Percentiles rank a stretch among this genome's conserved stretches.
phyloP scores from a whole-genome alignment of 2,329 filamentous ascomycete species.

The Xylaria sp. region DNA sequence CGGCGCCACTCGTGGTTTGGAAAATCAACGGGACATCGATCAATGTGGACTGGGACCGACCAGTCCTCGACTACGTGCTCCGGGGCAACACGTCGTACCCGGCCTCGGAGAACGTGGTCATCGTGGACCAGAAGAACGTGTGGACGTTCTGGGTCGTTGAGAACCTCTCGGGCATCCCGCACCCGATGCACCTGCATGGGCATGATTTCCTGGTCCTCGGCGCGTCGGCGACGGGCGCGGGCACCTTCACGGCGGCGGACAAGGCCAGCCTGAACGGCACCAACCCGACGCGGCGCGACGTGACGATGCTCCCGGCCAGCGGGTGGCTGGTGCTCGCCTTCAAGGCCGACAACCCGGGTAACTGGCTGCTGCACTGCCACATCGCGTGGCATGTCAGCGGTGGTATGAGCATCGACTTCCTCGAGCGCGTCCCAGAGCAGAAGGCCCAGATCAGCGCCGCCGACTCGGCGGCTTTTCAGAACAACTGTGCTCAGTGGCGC shows the following conservation, averaged over 20 bases:
- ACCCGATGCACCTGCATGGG: slow-evolving; percentile 51
- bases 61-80: slow-evolving; percentile 50
- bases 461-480: slow-evolving; percentile 32
- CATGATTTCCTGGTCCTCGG: slow-evolving; percentile 53
- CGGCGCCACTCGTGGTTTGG: slow-evolving; percentile 35
- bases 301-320: slow-evolving; percentile 54
- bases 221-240: slow-evolving; percentile 32
- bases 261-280: slow-evolving; percentile 48
- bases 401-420: slow-evolving; percentile 63
- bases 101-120: slow-evolving; percentile 39
- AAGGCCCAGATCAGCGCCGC: slow-evolving; percentile 30
- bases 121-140: slow-evolving; percentile 38
- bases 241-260: slow-evolving; percentile 41
- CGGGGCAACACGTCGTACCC: slow-evolving; percentile 45
- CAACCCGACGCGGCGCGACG: slow-evolving; percentile 61
- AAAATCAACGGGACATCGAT: slow-evolving; percentile 42
- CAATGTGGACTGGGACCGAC: slow-evolving; percentile 49
- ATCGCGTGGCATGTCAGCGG: slow-evolving; percentile 62
- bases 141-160: slow-evolving; percentile 50
- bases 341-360: slow-evolving; percentile 61
- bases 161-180: slow-evolving; percentile 39
- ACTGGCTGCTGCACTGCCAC: slow-evolving; percentile 61
- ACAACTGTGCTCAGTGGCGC: slow-evolving; percentile 38
- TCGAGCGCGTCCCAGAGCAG: slow-evolving; percentile 52
- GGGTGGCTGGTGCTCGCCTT: slow-evolving; percentile 62